Conservation (phyloP, 2,329 filamentous ascomycete genomes). For the Calonectria ilicicola region DNA sequence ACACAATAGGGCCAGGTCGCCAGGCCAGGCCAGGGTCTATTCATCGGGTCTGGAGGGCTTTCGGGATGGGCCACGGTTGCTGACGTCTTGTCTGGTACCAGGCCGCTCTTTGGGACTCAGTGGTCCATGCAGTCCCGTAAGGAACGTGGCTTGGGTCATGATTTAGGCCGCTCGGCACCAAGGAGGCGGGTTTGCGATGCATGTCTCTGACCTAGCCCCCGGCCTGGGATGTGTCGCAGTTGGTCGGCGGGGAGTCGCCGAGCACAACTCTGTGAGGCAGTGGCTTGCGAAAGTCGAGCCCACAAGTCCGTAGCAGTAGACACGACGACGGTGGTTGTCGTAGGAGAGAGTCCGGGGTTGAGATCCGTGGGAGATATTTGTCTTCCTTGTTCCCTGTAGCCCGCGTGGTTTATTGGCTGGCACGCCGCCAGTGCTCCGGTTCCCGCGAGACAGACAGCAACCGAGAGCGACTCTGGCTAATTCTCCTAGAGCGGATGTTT, state of each 20-base stretch:
- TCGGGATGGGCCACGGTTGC: slow-evolving; percentile 14
- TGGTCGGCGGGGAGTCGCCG: slow-evolving; percentile 11
- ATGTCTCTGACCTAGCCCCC: slow-evolving; percentile 22
- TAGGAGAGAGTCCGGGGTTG: slow-evolving; percentile 16
- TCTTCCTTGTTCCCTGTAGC: slow-evolving; percentile 30
- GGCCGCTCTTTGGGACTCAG: slow-evolving; percentile 28
- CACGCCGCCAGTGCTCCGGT: slow-evolving; percentile 2
- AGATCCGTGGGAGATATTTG: slow-evolving; percentile 7
- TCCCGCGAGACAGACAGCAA: slow-evolving; percentile 19
- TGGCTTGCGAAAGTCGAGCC: slow-evolving; percentile 11
- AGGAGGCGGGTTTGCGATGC: slow-evolving; percentile 24
- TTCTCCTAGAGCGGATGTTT: slow-evolving; percentile 6
- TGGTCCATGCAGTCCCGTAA: slow-evolving; percentile 31
- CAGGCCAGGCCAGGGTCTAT: slow-evolving; percentile 18
- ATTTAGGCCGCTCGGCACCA: slow-evolving; percentile 24
- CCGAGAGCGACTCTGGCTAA: slow-evolving; percentile 12
- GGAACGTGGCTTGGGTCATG: slow-evolving; percentile 40
- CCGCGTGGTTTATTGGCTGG: slow-evolving; percentile 26
- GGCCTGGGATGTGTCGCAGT: slow-evolving; percentile 21
- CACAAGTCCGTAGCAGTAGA: slow-evolving; percentile 5
- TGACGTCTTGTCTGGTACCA: slow-evolving; percentile 27
- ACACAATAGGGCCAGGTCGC: neutral
- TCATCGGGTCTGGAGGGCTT: slow-evolving; percentile 9
- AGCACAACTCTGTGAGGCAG: slow-evolving; percentile 22
- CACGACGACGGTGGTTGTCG: slow-evolving; percentile 15